Percentiles rank a stretch among this genome's conserved stretches.
Conservation (phyloP, 2,329 filamentous ascomycete species). For the Aspergillus persii region DNA sequence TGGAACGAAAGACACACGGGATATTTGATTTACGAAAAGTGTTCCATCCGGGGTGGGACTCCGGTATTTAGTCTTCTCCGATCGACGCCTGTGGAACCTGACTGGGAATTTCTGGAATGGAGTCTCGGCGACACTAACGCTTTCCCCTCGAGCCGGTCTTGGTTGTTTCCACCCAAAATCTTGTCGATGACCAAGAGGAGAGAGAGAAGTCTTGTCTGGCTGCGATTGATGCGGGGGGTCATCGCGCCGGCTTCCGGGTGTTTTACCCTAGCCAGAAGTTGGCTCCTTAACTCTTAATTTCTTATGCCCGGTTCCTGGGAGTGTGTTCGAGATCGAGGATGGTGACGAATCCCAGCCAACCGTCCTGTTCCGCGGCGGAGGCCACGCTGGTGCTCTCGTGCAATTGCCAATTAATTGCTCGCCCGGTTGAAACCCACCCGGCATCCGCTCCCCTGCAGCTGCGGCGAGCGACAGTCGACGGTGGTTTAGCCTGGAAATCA, state of each 20-base stretch:
- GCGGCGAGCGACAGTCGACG: neutral
- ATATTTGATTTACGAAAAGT: neutral
- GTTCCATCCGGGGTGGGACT: neutral
- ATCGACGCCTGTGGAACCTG: slow-evolving; percentile 1
- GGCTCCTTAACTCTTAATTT: neutral
- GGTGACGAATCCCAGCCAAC: neutral
- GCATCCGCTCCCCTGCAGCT: slow-evolving; percentile 4
- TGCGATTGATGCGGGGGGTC: neutral
- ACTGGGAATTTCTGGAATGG: slow-evolving; percentile 6
- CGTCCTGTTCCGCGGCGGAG: neutral
- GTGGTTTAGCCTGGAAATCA: neutral
- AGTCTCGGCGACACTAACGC: slow-evolving; percentile 3
- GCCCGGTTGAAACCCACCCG: neutral
- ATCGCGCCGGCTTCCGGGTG: neutral
- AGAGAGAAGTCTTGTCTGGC: neutral
- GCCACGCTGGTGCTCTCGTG: neutral
- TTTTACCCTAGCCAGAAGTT: neutral
- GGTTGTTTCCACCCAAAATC: neutral
- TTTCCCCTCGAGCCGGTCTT: neutral
- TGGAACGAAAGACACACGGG: neutral
- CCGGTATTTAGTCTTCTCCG: slow-evolving; percentile 2
- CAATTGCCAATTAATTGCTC: too few relatives aligned
- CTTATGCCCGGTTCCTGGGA: neutral
- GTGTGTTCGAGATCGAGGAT: neutral
- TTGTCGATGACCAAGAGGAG: neutral